Evolutionary conservation across 2,329 filamentous ascomycete species (phyloP), one percentile per base, ranked within the genome.

Genomic region (Pseudofabraea citricarpa): DNA sequence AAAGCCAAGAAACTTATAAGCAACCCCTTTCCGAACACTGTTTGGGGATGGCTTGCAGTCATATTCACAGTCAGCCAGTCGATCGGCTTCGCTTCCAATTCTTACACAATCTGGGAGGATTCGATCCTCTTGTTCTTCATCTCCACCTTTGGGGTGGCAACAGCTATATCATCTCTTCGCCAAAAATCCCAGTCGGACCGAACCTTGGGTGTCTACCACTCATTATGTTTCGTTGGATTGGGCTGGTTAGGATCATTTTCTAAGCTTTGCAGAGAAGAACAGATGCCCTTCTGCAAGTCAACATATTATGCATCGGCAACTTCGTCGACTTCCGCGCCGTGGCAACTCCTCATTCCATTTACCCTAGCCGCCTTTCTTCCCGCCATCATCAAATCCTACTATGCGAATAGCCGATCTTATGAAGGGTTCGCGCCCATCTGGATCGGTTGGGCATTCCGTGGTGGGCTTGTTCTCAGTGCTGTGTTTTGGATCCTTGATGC

Each of bases 91-190:
- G 91, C 91, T 0, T 93, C 93, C 3, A 98, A 98, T 66, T 98
- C 93, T 0, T 98, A 90, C 66, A 97, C 91, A 0, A 95, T 98
- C 53, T 98, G 93, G 90, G 93, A 98, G 68, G 93, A 98, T 59
- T 87, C 89, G 12, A 96, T 96, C 44, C 75, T 95, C 4, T 73
- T 95, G 3, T 95, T 95, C 69, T 91, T 97, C 68, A 78, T 96
- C 46, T 81, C 82, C 2, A 93, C 90, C 0, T 96, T 97, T 60
- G 90, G 90, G 22, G 65, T 90, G 6, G 73, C 84, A n/a, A 79
- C 85, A 26, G 77, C 85, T 10, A 65, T 88, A 10, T 82, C 85
- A 2, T 90, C 90, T 1, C 75, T 95, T 56, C 80, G 87, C 13
- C 82, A 90, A 51, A 75, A 81, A 40, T 73, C 76, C 26, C 68